These are phyloP conservation scores for Trebouxia gelatinosa DNA, from an alignment of 163 green algal genomes.

Conservation along the genomic window DNA sequence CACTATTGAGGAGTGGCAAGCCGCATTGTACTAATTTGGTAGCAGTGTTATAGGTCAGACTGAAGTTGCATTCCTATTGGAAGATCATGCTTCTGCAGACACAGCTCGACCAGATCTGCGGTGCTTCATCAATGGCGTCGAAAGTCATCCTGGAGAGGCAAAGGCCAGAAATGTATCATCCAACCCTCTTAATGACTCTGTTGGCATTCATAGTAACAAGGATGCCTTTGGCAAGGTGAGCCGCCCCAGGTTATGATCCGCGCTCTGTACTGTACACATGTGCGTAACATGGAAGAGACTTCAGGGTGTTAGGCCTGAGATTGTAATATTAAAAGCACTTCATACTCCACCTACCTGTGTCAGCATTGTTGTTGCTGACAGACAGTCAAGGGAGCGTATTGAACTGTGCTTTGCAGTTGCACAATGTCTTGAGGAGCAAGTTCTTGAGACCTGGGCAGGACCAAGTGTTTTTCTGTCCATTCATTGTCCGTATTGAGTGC, in stretches of 20 bases:
- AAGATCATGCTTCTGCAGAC: neutral
- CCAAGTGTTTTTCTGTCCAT: conserved; percentile 2
- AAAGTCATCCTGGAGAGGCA: conserved; percentile 4
- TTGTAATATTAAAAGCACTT: neutral
- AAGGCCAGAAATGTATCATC: conserved; percentile 10
- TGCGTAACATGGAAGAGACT: neutral
- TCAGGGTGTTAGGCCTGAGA: neutral
- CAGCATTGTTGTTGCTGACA: neutral
- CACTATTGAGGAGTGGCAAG: too few species aligned
- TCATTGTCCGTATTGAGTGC: conserved; percentile 9
- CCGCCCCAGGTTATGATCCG: neutral
- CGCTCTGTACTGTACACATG: neutral
- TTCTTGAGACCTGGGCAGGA: neutral
- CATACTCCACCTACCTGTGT: neutral
- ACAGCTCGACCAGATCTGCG: neutral
- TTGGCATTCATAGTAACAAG: neutral
- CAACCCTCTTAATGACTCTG: neutral
- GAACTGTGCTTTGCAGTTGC: neutral
- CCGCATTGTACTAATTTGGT: too few species aligned
- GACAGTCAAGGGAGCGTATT: neutral
- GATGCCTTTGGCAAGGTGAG: neutral
- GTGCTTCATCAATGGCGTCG: neutral
- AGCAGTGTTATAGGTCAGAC: too few species aligned
- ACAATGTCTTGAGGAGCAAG: neutral
- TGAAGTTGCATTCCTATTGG: neutral